Conservation (phyloP, 179 eudicot genomes). For the Monotropa hypopitys region DNA sequence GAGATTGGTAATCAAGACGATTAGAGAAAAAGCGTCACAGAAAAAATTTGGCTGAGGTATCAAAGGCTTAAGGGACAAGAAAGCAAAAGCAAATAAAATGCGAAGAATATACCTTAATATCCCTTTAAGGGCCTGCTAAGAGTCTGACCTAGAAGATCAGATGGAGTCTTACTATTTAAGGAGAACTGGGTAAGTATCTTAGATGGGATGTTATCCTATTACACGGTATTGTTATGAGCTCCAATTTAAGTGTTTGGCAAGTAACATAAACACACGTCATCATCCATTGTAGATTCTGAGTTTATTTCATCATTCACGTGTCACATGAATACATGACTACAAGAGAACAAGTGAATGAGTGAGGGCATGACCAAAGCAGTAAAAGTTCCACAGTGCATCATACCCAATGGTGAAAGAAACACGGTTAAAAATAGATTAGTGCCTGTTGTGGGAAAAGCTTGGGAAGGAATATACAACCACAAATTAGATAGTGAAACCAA, state of each 20-base stretch:
- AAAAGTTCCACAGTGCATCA: not conserved
- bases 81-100: not conserved
- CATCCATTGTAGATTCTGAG: not conserved
- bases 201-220: not conserved
- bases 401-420: not conserved
- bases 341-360: not conserved
- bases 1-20: not conserved
- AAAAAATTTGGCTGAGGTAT: not conserved
- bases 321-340: not conserved
- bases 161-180: not conserved
- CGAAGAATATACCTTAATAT: not conserved
- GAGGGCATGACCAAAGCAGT: not conserved
- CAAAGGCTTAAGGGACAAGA: not conserved
- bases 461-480: not conserved
- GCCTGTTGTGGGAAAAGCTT: no score
- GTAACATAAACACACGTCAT: not conserved
- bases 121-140: not conserved
- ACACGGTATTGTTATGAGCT: not conserved
- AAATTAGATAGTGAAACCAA: not conserved
- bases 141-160: not conserved
- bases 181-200: not conserved
- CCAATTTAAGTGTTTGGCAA: not conserved
- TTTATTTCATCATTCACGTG: not conserved
- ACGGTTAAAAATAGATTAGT: not conserved
- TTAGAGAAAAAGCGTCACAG: not conserved